A percentile compares a stretch with the other conserved stretches of the same genome.
Evolutionary conservation across 2,329 filamentous ascomycete species (phyloP).

Genomic region (Xylaria sp.): DNA sequence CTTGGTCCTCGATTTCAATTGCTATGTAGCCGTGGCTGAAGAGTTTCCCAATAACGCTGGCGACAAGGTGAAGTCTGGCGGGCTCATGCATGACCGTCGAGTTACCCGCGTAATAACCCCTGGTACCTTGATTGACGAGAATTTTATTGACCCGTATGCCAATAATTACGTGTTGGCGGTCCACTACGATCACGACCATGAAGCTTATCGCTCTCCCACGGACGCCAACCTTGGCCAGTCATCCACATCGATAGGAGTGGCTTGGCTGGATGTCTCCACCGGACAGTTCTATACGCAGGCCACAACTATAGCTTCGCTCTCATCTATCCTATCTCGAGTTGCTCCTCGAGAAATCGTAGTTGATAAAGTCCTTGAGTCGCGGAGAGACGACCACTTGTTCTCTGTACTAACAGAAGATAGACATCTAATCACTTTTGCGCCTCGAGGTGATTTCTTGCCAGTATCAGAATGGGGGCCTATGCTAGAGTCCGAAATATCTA

Average conservation of each 20-base stretch:
- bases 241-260: conserved; percentile 64
- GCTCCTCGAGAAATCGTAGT: conserved; percentile 85
- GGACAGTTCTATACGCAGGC: conserved; percentile 90
- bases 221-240: conserved; percentile 9
- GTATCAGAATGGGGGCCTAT: conserved; percentile 74
- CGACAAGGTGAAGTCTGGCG: conserved; percentile 74
- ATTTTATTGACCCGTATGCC: conserved; percentile 91
- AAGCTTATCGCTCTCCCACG: conserved; percentile 33
- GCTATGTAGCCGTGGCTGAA: conserved; percentile 92
- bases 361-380: conserved; percentile 64
- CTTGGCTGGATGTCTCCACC: conserved; percentile 95
- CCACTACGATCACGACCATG: conserved; percentile 53
- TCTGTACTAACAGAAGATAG: conserved; percentile 75
- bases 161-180: conserved; percentile 93
- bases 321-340: conserved; percentile 83
- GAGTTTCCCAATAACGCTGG: conserved; percentile 80
- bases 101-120: conserved; percentile 91
- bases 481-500: conserved; percentile 74
- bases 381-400: conserved; percentile 66
- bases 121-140: conserved; percentile 95
- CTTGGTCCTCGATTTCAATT: conserved; percentile 87
- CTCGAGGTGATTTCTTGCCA: conserved; percentile 50
- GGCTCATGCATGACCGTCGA: conserved; percentile 80
- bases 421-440: conserved; percentile 76
- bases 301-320: conserved; percentile 71